Conservation (phyloP, 2,329 filamentous ascomycete species). For the Fusarium sp. region DNA sequence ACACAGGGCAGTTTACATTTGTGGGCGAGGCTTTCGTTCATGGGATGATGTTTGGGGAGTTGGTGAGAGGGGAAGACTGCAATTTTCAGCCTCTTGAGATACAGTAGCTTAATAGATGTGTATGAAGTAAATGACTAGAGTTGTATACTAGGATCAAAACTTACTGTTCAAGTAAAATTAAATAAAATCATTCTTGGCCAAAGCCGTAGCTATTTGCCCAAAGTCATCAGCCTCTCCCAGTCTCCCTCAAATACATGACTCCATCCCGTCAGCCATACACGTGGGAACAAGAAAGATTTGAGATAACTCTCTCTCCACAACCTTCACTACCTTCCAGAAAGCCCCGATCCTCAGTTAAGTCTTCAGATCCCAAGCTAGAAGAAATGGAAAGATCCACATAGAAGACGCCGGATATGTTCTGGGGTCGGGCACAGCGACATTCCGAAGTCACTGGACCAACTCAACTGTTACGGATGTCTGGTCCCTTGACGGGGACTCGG, state of each 20-base stretch:
- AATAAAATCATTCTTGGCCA: neutral
- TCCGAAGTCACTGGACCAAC: conserved; percentile 3
- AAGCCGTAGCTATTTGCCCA: neutral
- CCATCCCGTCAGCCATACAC: neutral
- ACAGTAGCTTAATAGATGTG: neutral
- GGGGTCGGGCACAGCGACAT: conserved; percentile 29
- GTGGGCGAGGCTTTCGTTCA: neutral
- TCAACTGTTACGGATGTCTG: neutral
- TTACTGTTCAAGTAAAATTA: neutral
- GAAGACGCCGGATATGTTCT: conserved; percentile 24
- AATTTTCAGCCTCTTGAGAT: neutral
- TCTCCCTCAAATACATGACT: neutral
- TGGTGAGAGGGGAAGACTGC: neutral
- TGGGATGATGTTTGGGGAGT: neutral
- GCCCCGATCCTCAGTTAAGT: neutral
- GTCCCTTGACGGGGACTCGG: neutral
- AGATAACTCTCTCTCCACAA: neutral
- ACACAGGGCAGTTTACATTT: neutral
- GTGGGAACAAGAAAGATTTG: neutral
- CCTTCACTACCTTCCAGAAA: neutral
- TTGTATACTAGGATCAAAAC: neutral
- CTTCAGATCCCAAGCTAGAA: conserved; percentile 1
- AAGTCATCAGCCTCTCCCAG: neutral
- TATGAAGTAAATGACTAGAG: neutral
- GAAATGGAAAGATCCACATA: neutral